phyloP scores from a whole-genome alignment of 306 rosid genomes.

The Glycine latifolia region DNA sequence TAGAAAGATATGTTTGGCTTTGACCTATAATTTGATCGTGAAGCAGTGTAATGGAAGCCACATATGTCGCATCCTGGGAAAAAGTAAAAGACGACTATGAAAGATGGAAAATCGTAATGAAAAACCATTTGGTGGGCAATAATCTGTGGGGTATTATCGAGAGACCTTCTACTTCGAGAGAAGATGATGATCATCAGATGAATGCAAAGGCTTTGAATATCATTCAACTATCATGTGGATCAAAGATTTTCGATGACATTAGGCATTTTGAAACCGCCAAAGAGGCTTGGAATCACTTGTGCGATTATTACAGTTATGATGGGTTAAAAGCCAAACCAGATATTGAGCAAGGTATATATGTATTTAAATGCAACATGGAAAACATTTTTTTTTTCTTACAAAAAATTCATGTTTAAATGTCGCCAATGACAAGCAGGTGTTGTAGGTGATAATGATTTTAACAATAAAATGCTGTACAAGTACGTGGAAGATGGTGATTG shows the following conservation, averaged over 20 bases:
- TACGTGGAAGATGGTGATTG: neutral
- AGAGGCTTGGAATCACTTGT: slow-evolving; percentile 32
- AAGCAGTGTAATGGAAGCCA: too few relatives aligned
- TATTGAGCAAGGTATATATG: neutral
- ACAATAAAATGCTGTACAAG: too few relatives aligned
- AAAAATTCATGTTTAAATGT: too few relatives aligned
- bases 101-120: slow-evolving; percentile 29
- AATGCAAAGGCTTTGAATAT: slow-evolving; percentile 37
- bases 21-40: too few relatives aligned
- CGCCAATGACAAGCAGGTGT: too few relatives aligned
- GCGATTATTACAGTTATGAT: neutral
- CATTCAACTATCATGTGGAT: slow-evolving; percentile 10
- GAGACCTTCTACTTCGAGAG: neutral
- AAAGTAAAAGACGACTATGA: slow-evolving; percentile 40
- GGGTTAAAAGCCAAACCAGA: neutral
- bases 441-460: too few relatives aligned
- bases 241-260: neutral
- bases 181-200: too few relatives aligned
- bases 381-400: too few relatives aligned
- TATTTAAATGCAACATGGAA: too few relatives aligned
- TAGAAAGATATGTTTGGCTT: too few relatives aligned
- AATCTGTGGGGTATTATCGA: slow-evolving; percentile 14
- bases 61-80: neutral
- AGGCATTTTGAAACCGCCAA: neutral
- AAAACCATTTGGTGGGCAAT: slow-evolving; percentile 13